A percentile compares a stretch with the other conserved stretches of the same genome.
Evolutionary conservation across 306 rosid genomes (phyloP).

Genomic region (Vachellia collinsii): DNA sequence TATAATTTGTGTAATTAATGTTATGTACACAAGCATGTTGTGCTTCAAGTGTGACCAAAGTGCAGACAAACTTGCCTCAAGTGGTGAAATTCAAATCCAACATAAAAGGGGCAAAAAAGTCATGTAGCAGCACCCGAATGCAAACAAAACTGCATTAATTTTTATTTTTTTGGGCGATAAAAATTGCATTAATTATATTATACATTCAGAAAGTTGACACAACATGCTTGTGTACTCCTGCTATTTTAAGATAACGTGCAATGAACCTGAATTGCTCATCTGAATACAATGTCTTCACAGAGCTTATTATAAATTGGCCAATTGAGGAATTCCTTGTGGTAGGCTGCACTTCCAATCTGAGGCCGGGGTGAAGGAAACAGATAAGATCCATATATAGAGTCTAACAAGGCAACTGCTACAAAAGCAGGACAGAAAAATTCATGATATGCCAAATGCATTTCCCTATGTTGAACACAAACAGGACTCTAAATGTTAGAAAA

Average conservation of each 20-base stretch:
- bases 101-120: not conserved
- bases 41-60: too few relatives aligned
- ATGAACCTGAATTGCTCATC: constrained; percentile 61
- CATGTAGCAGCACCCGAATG: not conserved
- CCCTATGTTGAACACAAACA: not conserved
- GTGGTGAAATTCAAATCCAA: not conserved
- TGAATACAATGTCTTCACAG: too few relatives aligned
- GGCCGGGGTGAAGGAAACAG: not conserved
- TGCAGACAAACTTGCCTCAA: not conserved
- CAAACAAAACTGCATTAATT: too few relatives aligned
- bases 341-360: constrained; percentile 95
- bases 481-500: not conserved
- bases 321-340: constrained; percentile 52
- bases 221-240: constrained; percentile 5
- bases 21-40: too few relatives aligned
- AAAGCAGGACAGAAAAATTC: not conserved
- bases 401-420: constrained; percentile 2
- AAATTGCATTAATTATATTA: not conserved
- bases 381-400: constrained; percentile 1
- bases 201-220: constrained; percentile 2
- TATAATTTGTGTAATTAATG: too few relatives aligned
- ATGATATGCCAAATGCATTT: constrained; percentile 2
- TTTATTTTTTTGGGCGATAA: not conserved
- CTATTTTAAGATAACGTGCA: constrained; percentile 12
- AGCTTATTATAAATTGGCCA: too few relatives aligned